These are phyloP conservation scores for Nectriaceae sp. DNA, from an alignment of 2,329 filamentous ascomycete genomes.

Conservation along the genomic window DNA sequence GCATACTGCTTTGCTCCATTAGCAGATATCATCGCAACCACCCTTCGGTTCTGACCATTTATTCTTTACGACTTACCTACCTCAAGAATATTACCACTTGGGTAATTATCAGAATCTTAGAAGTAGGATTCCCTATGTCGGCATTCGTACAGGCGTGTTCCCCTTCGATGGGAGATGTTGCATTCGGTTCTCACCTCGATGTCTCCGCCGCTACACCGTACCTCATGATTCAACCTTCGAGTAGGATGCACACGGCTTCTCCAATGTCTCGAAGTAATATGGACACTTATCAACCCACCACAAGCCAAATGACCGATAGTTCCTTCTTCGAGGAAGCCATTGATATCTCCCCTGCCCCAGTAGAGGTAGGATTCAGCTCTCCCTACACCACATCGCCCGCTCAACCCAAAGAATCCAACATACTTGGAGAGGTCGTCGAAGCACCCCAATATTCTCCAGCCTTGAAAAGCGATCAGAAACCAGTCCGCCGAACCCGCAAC, in stretches of 20 bases:
- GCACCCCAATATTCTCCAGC: conserved; percentile 11
- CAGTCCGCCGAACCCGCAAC: conserved; percentile 7
- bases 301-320: conserved; percentile 19
- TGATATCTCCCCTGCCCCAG: conserved; percentile 18
- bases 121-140: conserved; percentile 5
- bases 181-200: conserved; percentile 7
- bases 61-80: too few species aligned
- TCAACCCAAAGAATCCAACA: not conserved
- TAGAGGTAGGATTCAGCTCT: conserved; percentile 19
- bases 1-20: too few species aligned
- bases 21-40: too few species aligned
- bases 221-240: conserved; percentile 21
- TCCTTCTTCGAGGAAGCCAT: conserved; percentile 31
- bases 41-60: too few species aligned
- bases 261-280: conserved; percentile 19
- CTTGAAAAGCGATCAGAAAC: conserved; percentile 12
- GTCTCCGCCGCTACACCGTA: conserved; percentile 11
- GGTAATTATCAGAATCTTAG: too few species aligned
- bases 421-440: conserved; percentile 3
- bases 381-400: conserved; percentile 8
- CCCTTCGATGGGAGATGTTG: conserved; percentile 1
- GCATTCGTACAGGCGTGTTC: conserved; percentile 6
- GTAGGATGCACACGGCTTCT: conserved; percentile 23
- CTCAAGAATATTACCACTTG: too few species aligned
- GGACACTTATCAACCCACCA: conserved; percentile 16